Evolutionary conservation across 306 rosid genomes (phyloP), one percentile per base, ranked within the genome.

Genomic region (Macrotyloma uniflorum): DNA sequence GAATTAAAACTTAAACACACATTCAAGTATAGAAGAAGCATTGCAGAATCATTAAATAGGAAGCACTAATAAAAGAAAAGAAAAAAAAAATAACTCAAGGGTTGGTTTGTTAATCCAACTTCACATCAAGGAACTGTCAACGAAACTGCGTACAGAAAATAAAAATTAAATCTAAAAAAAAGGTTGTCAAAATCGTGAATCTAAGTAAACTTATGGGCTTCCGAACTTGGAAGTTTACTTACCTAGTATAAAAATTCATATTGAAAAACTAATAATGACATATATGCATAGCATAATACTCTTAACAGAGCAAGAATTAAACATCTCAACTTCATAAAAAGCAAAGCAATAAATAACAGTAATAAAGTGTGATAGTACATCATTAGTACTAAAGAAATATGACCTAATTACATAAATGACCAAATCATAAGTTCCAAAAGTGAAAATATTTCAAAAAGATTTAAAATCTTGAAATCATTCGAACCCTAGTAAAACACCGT

Each of bases 1-100:
- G 43, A 83, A 77, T 54, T 22, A 75, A 75, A 51, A 70, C 18
- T n/a, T 40, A 55, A 45, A 58, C 63, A 33, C 32, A 16, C 30
- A 45, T 14, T 57, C 38, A 55, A 38, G 20, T 5, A 67, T 53
- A 47, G 58, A 66, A 70, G 79, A 16, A 67, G 30, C 18, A 20
- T 50, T 65, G 50, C 47, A 71, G 33, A 70, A n/a, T 20, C 57
- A n/a, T 53, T 78, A 36, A 58, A 68, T 20, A 35, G 63, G 72
- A 30, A 23, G 42, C 72, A n/a, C 47, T 11, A 45, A 71, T 32
- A n/a, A 43, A 47, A 14, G 35, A 54, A 64, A 70, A 46, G 10
- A 51, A 77, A 55, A 82, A 33, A 67, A 23, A 65, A 50, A 14
- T 12, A 77, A 78, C 6, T 55, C 47, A 63, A 26, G 47, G 61